phyloP scores from a whole-genome alignment of 176 grass and related monocot species.

The Triticum dicoccoides region DNA sequence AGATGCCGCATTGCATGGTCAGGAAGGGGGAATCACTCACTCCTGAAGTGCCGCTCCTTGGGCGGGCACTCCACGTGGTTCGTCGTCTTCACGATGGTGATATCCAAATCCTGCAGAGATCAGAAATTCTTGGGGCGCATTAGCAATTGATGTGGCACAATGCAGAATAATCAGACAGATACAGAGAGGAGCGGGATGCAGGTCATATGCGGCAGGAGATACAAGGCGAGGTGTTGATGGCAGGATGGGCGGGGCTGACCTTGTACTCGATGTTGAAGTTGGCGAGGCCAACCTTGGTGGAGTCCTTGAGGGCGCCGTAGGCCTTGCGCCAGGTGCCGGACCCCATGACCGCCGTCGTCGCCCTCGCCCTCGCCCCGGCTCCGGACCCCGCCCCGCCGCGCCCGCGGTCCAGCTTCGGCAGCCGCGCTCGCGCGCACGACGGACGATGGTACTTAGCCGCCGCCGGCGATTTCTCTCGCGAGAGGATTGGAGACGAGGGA shows the following conservation, averaged over 20 bases:
- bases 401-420: no score
- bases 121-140: neutral
- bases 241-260: constrained; percentile 25
- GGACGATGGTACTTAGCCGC: no score
- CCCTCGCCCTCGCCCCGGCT: neutral
- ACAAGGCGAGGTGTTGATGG: no score
- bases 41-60: constrained; percentile 88
- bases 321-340: constrained; percentile 87
- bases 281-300: constrained; percentile 97
- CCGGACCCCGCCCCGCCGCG: neutral
- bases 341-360: constrained; percentile 34
- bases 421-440: no score
- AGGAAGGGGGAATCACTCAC: constrained; percentile 50
- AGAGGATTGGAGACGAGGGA: no score
- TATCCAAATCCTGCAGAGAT: constrained; percentile 76
- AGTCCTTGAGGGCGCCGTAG: constrained; percentile 95
- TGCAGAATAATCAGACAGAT: no score
- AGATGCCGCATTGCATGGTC: no score
- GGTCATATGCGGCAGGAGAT: no score
- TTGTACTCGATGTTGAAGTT: constrained; percentile 98
- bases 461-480: no score
- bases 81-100: constrained; percentile 93
- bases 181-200: no score
- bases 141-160: no score
- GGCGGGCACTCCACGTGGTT: constrained; percentile 92